Evolutionary conservation across 176 grass and related monocot genomes (phyloP).

Genomic region (Carex scoparia): DNA sequence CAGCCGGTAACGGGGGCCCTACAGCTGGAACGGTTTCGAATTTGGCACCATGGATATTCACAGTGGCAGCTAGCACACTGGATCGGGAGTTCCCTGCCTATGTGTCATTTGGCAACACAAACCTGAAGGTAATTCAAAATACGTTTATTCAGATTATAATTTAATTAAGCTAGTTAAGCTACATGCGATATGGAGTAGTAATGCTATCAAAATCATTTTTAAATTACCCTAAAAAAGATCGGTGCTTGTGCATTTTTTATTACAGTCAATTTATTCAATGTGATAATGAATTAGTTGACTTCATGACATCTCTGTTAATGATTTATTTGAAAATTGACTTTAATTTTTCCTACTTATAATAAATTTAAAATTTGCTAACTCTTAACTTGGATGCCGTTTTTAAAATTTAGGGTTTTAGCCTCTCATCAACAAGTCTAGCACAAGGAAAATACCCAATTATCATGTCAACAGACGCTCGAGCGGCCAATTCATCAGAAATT

Average conservation of each 20-base stretch:
- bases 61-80: slow-evolving; percentile 51
- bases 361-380: neutral
- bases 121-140: slow-evolving; percentile 20
- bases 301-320: neutral
- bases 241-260: too few species aligned
- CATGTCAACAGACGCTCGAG: slow-evolving; percentile 25
- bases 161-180: neutral
- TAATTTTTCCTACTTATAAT: neutral
- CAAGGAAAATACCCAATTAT: slow-evolving; percentile 43
- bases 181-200: too few species aligned
- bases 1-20: slow-evolving; percentile 48
- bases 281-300: too few species aligned
- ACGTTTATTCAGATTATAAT: neutral
- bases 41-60: slow-evolving; percentile 65
- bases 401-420: slow-evolving; percentile 43
- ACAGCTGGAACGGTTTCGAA: slow-evolving; percentile 37
- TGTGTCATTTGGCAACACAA: slow-evolving; percentile 27
- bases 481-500: neutral
- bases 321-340: neutral
- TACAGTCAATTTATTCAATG: neutral
- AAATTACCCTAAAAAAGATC: too few species aligned
- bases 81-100: slow-evolving; percentile 54
- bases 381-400: neutral
- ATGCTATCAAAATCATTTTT: too few species aligned
- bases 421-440: neutral